phyloP scores from a whole-genome alignment of 1,139 yeast species.

The Lodderomyces pseudojiufengensis region DNA sequence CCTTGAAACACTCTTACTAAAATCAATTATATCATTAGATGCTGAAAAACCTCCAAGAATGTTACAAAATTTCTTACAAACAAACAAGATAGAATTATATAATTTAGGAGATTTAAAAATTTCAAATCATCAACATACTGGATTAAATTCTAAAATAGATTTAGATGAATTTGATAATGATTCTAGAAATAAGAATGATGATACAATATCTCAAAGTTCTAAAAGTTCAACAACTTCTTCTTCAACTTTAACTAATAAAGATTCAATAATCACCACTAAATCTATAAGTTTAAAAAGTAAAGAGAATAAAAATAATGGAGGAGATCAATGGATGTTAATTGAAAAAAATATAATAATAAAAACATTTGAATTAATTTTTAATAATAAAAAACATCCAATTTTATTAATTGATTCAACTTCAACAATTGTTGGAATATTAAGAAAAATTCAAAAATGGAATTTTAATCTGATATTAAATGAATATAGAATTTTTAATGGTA shows the following conservation, averaged over 20 bases:
- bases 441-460: conserved; percentile 87
- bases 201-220: background rate
- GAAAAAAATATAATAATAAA: conserved; percentile 54
- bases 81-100: conserved; percentile 41
- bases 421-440: conserved; percentile 71
- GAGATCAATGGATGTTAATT: conserved; percentile 70
- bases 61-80: conserved; percentile 43
- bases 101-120: conserved; percentile 46
- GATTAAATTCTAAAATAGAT: conserved; percentile 13
- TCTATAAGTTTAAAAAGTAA: conserved; percentile 11
- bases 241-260: background rate
- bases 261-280: conserved; percentile 1
- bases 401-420: conserved; percentile 78
- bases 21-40: conserved; percentile 58
- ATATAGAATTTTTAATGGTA: conserved; percentile 66
- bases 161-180: conserved; percentile 19
- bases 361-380: conserved; percentile 59
- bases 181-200: background rate
- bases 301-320: conserved; percentile 21
- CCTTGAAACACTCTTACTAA: conserved; percentile 57
- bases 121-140: conserved; percentile 40
- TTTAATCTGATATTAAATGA: conserved; percentile 81
- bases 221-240: background rate
- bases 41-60: conserved; percentile 69
- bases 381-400: conserved; percentile 63